Percentiles rank a stretch among this genome's conserved stretches.
phyloP scores from a whole-genome alignment of 768 basidiomycete species.

The Lactifluus hygrophoroides region DNA sequence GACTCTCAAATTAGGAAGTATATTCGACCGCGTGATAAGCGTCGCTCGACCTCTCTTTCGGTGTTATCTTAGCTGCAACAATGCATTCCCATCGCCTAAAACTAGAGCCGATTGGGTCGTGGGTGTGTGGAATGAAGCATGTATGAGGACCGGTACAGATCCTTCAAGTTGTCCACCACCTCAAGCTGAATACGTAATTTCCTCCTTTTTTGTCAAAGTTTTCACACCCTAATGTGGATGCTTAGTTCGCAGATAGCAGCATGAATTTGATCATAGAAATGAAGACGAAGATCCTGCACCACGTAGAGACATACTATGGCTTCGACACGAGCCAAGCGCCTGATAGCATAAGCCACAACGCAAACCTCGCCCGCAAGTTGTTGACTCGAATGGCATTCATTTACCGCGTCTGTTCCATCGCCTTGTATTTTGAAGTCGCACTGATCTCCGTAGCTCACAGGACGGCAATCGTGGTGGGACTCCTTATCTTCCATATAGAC shows the following conservation, averaged over 20 bases:
- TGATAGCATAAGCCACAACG: background rate
- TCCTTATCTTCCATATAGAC: background rate
- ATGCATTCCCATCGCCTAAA: background rate
- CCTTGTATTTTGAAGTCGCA: background rate
- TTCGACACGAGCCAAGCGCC: conserved; percentile 5
- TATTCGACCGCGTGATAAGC: background rate
- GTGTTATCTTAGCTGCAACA: background rate
- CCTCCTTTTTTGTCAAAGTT: background rate
- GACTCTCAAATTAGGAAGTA: background rate
- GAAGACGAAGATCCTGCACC: background rate
- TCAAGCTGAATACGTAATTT: background rate
- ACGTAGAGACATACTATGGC: background rate
- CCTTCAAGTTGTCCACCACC: background rate
- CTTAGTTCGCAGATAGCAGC: background rate
- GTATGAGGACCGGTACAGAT: background rate
- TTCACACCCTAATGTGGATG: background rate
- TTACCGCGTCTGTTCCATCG: background rate
- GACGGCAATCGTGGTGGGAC: background rate
- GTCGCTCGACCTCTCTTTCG: background rate
- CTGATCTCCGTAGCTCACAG: background rate
- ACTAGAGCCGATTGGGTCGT: background rate
- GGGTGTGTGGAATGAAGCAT: background rate
- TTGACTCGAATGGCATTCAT: background rate
- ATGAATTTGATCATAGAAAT: background rate
- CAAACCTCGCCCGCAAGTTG: background rate